Percentiles rank a stretch among this genome's conserved stretches.
phyloP scores from a whole-genome alignment of 176 grass and related monocot genomes.

The Leersia perrieri region DNA sequence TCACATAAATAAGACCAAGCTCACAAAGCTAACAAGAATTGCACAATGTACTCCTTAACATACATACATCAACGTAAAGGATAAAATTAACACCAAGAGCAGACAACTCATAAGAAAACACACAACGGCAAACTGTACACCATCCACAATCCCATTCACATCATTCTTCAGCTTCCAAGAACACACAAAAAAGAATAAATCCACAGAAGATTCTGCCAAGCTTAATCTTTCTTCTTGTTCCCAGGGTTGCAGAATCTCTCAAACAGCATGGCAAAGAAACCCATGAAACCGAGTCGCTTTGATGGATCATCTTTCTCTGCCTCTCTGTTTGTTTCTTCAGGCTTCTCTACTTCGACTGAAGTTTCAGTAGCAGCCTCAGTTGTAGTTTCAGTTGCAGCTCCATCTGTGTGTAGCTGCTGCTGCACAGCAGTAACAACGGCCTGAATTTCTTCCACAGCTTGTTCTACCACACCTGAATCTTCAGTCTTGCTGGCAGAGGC shows the following conservation, averaged over 20 bases:
- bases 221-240: constrained; percentile 52
- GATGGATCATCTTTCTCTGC: constrained; percentile 44
- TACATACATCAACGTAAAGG: constrained; percentile 1
- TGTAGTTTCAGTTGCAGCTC: constrained; percentile 33
- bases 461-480: constrained; percentile 4
- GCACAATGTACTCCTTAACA: constrained; percentile 7
- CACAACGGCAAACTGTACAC: constrained; percentile 48
- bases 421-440: constrained; percentile 22
- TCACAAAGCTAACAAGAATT: background rate
- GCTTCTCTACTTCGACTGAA: constrained; percentile 25
- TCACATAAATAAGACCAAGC: constrained; percentile 26
- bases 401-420: constrained; percentile 15
- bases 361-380: constrained; percentile 24
- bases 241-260: constrained; percentile 52
- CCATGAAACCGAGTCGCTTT: constrained; percentile 23
- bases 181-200: constrained; percentile 9
- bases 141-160: constrained; percentile 22
- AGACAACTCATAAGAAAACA: constrained; percentile 1
- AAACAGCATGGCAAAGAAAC: constrained; percentile 48
- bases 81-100: constrained; percentile 26
- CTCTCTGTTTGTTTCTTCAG: constrained; percentile 19
- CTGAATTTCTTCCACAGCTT: constrained; percentile 47
- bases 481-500: constrained; percentile 20
- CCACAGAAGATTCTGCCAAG: background rate
- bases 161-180: constrained; percentile 13